A percentile compares a stretch with the other conserved stretches of the same genome.
phyloP scores from a whole-genome alignment of 1,284 basidiomycete species.

The Lentinula novae-zelandiae region DNA sequence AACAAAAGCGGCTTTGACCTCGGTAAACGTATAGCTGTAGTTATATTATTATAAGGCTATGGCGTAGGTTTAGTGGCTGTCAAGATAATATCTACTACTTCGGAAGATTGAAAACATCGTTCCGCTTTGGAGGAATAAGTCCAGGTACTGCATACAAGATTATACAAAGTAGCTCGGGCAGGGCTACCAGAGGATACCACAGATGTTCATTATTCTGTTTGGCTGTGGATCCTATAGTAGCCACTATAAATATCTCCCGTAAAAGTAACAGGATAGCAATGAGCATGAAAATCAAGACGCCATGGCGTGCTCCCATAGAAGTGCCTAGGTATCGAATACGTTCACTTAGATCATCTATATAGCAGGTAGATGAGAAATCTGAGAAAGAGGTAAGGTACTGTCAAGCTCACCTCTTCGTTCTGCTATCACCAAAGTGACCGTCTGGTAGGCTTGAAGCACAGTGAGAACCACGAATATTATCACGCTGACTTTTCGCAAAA shows the following conservation, averaged over 20 bases:
- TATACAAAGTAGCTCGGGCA: constrained; percentile 40
- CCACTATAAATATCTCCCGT: constrained; percentile 37
- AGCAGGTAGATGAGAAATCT: not conserved
- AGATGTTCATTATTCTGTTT: constrained; percentile 35
- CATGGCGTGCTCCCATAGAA: constrained; percentile 28
- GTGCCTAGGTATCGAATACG: not conserved
- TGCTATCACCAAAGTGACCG: constrained; percentile 27
- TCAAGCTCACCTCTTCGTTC: constrained; percentile 12
- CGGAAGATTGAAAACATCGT: not conserved
- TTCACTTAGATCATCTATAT: not conserved
- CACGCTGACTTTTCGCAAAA: constrained; percentile 32
- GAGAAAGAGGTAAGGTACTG: not conserved
- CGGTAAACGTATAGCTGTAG: too few relatives aligned
- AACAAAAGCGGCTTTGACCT: too few relatives aligned
- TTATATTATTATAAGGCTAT: too few relatives aligned
- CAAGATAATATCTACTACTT: not conserved
- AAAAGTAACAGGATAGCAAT: constrained; percentile 37
- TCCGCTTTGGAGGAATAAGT: constrained; percentile 31
- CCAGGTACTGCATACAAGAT: constrained; percentile 37
- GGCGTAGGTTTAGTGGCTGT: too few relatives aligned
- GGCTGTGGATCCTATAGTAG: constrained; percentile 26
- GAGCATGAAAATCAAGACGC: constrained; percentile 30
- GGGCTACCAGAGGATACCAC: constrained; percentile 44
- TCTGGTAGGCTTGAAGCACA: constrained; percentile 35
- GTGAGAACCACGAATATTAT: constrained; percentile 45